Conservation (phyloP, 257 asterid genomes). For the Ilex aquifolium region DNA sequence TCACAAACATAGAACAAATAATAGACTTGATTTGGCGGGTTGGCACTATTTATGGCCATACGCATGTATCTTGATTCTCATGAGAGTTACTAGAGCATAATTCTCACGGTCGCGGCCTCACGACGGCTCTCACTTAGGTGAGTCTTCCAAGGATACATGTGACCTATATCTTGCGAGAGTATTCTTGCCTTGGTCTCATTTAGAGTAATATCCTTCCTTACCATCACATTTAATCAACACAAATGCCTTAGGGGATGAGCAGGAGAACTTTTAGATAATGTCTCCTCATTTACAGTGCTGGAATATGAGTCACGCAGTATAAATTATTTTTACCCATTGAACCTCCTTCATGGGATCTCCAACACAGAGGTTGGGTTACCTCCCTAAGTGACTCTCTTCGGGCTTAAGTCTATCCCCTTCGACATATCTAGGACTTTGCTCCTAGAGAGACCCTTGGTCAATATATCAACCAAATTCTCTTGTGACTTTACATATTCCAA, state of each 20-base stretch:
- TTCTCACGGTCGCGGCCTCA: not conserved
- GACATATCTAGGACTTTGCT: not conserved
- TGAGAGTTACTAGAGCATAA: not conserved
- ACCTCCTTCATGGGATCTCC: not conserved
- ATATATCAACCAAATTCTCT: not conserved
- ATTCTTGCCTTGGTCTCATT: no score
- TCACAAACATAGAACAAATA: no score
- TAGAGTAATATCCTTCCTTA: not conserved
- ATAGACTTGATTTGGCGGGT: no score
- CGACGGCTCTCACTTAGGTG: not conserved
- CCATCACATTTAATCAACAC: not conserved
- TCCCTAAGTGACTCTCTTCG: not conserved
- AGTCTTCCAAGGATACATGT: not conserved
- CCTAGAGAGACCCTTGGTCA: not conserved
- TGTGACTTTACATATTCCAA: not conserved
- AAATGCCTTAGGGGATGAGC: not conserved
- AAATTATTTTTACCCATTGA: no score
- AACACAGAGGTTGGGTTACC: not conserved
- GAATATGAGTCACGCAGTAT: not conserved
- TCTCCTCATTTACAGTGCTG: not conserved
- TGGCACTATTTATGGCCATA: no score
- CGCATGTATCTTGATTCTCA: no score
- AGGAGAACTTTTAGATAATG: not conserved
- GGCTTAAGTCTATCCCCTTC: not conserved
- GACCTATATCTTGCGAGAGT: not conserved